Base-by-base conservation (phyloP, 441 rosid genomes). In the Gossypium gossypioides region DNA sequence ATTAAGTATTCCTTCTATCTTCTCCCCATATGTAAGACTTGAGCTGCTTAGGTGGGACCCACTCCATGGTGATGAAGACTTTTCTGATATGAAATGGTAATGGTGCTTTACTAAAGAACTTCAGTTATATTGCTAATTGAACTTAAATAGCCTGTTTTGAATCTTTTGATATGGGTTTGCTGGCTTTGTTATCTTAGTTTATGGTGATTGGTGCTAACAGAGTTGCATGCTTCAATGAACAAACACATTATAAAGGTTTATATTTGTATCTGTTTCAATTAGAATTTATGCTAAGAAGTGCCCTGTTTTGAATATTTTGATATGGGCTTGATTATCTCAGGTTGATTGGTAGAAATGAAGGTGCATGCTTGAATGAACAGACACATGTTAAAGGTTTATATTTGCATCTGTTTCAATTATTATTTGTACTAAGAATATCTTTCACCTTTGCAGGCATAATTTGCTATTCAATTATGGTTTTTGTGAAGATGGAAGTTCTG, bases 11-110 rank as follows among this genome's bases (percentile, higher is more conserved):
- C 93, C 97, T 69, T 86, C 95, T 66, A 89, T 95, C 79, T 88
- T 92, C 82, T 95, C 99, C 70, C 97, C 98, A 6, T 92, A 87
- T 56, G 92, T 89, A 67, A 89, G 98, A 70, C 78, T 92, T 76
- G 99, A 95, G 83, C 98, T 95, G 74, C 80, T 92, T 37, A 88
- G 83, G 76, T 95, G 99, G 99, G 92, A 95, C 57, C 98, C 98
- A 15, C 91, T 95, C 21, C 96, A 88, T 68, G 89, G 83, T 68
- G 82, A 86, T 76, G 83, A 84, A 6, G 92, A 87, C 81, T 95
- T 95, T 78, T 80, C 76, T 71, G 76, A 86, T 72, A 91, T 95
- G 98, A 84, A 95, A 78, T 92, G 99, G 98, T 92, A 88, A 63
- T 84, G 84, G 83, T 86, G 76, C 19, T 42, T 62, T 6, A 32